phyloP scores from a whole-genome alignment of 768 basidiomycete species.

The Bullera alba region DNA sequence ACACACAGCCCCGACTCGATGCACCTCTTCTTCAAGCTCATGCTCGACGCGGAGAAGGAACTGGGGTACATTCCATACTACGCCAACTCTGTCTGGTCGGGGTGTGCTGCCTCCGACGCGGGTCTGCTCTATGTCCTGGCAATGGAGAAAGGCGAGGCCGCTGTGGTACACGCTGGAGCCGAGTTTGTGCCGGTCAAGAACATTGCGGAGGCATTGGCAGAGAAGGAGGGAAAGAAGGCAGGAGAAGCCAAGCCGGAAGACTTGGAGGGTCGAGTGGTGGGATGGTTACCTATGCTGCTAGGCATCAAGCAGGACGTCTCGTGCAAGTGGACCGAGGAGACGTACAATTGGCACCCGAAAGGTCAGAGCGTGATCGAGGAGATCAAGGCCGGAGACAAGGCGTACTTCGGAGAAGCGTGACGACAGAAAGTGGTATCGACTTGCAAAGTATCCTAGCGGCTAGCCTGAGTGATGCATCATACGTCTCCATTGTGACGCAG shows the following conservation, averaged over 20 bases:
- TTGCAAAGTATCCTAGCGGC: no score
- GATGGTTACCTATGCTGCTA: slow-evolving; percentile 6
- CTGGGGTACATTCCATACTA: slow-evolving; percentile 4
- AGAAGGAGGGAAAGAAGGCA: background rate
- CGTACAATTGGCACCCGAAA: background rate
- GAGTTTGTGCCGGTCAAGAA: slow-evolving; percentile 10
- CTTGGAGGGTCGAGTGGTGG: slow-evolving; percentile 4
- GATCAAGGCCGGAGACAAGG: background rate
- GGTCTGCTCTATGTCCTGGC: slow-evolving; percentile 21
- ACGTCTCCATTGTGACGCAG: no score
- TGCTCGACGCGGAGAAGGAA: slow-evolving; percentile 1
- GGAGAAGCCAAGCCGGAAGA: background rate
- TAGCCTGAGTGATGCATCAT: no score
- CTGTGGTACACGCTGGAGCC: slow-evolving; percentile 10
- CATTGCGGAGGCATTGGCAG: slow-evolving; percentile 11
- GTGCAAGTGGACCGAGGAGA: background rate
- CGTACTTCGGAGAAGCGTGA: no score
- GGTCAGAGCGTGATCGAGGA: background rate
- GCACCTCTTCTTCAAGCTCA: slow-evolving; percentile 2
- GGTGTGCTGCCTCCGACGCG: slow-evolving; percentile 14
- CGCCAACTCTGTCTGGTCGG: slow-evolving; percentile 12
- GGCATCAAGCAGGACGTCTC: background rate
- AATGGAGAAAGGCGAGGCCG: slow-evolving; percentile 11
- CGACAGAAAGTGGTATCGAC: no score
- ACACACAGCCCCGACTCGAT: slow-evolving; percentile 3